Conservation (phyloP, 2,329 filamentous ascomycete species). For the Rutstroemia sydowiana region DNA sequence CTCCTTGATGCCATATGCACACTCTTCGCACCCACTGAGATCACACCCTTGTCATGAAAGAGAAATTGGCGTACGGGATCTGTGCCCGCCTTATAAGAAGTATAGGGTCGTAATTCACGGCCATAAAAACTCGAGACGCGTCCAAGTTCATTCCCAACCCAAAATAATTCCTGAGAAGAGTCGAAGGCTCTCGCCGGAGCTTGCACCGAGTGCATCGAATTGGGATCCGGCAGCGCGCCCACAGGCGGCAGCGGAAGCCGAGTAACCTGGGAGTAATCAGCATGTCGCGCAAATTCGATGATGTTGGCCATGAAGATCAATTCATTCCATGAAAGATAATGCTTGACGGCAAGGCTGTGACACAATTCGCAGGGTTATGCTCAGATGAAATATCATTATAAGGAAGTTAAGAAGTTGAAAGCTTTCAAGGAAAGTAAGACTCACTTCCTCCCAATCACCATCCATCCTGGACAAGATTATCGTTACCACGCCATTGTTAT, state of each 20-base stretch:
- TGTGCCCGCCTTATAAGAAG: constrained; percentile 74
- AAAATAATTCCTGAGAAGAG: constrained; percentile 79
- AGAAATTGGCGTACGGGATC: constrained; percentile 81
- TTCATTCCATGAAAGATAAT: constrained; percentile 1
- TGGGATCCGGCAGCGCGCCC: constrained; percentile 60
- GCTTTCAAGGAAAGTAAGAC: constrained; percentile 26
- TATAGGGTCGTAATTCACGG: constrained; percentile 78
- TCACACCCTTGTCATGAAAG: constrained; percentile 83
- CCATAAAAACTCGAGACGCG: constrained; percentile 84
- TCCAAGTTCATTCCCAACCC: constrained; percentile 84
- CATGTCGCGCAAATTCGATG: constrained; percentile 6
- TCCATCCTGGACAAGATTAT: constrained; percentile 41
- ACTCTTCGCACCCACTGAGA: constrained; percentile 75
- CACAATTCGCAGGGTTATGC: background rate
- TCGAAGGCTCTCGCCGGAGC: constrained; percentile 85
- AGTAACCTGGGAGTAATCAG: constrained; percentile 53
- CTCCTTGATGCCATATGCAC: constrained; percentile 83
- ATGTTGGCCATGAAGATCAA: background rate
- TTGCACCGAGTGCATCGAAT: too few species aligned
- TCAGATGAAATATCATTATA: background rate
- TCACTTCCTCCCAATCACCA: constrained; percentile 61
- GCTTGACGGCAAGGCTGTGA: constrained; percentile 4
- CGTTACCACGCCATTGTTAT: constrained; percentile 10
- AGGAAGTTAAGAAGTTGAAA: background rate
- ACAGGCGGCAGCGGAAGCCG: constrained; percentile 76